These are phyloP conservation scores for Penicillium sp. DNA, from an alignment of 2,329 filamentous ascomycete species.

Conservation along the genomic window DNA sequence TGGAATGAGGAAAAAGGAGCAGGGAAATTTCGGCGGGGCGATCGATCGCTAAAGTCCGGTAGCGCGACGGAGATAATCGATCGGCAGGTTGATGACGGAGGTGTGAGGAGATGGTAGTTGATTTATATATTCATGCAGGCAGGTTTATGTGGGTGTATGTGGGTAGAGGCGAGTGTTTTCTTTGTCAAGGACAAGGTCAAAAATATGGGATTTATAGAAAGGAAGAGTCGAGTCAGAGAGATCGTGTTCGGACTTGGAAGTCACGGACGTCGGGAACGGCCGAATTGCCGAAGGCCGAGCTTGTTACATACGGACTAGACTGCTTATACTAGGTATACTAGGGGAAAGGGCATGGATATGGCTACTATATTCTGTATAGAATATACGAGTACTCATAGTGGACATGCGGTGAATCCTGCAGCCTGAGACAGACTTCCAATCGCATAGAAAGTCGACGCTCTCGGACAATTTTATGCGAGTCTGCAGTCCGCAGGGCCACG, in stretches of 20 bases:
- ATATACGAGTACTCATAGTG: too few relatives aligned
- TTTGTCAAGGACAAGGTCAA: too few relatives aligned
- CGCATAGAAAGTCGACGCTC: neutral
- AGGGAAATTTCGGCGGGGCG: constrained; percentile 3
- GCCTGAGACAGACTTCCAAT: too few relatives aligned
- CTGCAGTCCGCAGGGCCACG: too few relatives aligned
- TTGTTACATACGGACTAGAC: too few relatives aligned
- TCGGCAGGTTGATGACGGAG: constrained; percentile 1
- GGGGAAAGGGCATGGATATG: too few relatives aligned
- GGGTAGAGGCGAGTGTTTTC: too few relatives aligned
- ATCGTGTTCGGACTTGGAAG: neutral
- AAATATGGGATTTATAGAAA: constrained; percentile 1
- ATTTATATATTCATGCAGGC: too few relatives aligned
- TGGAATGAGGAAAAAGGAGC: constrained; percentile 5
- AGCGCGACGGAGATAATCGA: constrained; percentile 14
- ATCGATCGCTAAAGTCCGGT: constrained; percentile 7
- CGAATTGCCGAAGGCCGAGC: constrained; percentile 6
- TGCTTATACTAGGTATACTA: too few relatives aligned
- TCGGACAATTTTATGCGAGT: neutral
- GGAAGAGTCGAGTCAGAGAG: neutral
- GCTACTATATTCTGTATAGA: too few relatives aligned
- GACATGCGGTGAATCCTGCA: neutral
- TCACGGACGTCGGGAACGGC: neutral
- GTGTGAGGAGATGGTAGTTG: neutral
- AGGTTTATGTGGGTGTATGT: too few relatives aligned